Base-by-base conservation (phyloP, 2,329 filamentous ascomycete genomes). In the Dothideomycetes sp. region DNA sequence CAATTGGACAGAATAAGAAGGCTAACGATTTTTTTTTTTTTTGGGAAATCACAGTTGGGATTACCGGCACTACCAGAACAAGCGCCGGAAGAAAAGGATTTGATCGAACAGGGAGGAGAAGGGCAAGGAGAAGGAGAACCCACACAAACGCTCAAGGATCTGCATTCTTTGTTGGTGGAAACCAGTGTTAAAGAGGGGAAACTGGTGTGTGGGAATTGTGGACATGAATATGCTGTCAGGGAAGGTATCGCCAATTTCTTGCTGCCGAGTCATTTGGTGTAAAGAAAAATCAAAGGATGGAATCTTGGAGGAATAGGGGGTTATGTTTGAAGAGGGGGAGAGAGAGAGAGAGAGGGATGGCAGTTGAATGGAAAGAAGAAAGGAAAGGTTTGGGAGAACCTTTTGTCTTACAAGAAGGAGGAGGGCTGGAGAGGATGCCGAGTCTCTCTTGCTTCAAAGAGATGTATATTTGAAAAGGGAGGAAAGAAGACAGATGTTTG, bases 161-260 rank as follows among this genome's bases (percentile, higher is more conserved):
- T 95, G 55, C 88, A 96, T 61, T 74, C 76, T 16, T 62, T 95
- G 41, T 68, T 96, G 25, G 70, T 95, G 51, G 84, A 96, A 71
- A 98, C 91, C 45, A 82, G 87, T 54, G 84, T 98, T 45, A 74
- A 78, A 25, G 84, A 89, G 64, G 91, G 91, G 3, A 89, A 84
- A 64, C 71, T 98, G 49, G 83, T 88, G 4, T 98, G 91, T 61
- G 87, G 77, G 33, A 84, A 83, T 62, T 98, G 91, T 59, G 85
- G 84, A 33, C 89, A 96, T 59, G 85, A 94, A 68, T 98, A 96
- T 63, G 79, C 79, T 45, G 81, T 98, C 48, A 88, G 91, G 59
- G 89, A 98, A 64, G 91, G 91, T 4, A 94, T 96, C 61, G 86
- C 87, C 45, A 96, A 96, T 63, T 98, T 98, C 56, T 65, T 98